Conservation (phyloP, 345 rosid genomes). For the Sonneratia alba region DNA sequence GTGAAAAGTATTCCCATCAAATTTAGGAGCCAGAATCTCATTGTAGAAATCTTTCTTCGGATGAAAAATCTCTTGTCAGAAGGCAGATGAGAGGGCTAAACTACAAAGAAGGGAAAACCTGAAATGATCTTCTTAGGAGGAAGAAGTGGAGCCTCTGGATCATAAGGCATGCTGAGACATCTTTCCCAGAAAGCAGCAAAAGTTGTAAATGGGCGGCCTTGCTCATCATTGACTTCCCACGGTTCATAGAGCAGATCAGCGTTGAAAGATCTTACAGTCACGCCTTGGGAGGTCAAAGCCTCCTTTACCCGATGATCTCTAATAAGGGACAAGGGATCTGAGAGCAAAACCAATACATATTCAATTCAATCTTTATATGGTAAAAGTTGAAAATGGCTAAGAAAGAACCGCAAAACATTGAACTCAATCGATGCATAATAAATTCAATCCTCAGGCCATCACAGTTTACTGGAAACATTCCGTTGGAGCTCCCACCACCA, state of each 20-base stretch:
- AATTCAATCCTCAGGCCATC: not conserved
- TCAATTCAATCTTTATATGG: not conserved
- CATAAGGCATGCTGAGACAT: conserved; percentile 95
- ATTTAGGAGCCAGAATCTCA: too few relatives aligned
- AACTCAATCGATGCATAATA: too few relatives aligned
- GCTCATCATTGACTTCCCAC: conserved; percentile 83
- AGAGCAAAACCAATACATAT: conserved; percentile 7
- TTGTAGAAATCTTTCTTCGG: not conserved
- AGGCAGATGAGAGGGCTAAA: not conserved
- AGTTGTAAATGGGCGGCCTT: conserved; percentile 66
- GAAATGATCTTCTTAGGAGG: conserved; percentile 91
- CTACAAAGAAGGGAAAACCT: conserved; percentile 31
- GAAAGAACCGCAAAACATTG: not conserved
- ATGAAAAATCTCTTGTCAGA: not conserved
- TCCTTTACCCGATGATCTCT: conserved; percentile 94
- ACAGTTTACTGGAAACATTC: not conserved
- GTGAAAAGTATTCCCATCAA: too few relatives aligned
- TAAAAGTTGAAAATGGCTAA: not conserved
- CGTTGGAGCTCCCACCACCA: not conserved
- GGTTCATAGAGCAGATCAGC: conserved; percentile 98
- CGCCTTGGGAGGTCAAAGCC: conserved; percentile 57
- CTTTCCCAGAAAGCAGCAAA: conserved; percentile 83
- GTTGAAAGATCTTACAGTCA: conserved; percentile 69
- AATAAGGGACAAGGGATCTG: conserved; percentile 89
- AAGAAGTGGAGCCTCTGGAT: conserved; percentile 95